Conservation (phyloP, 345 rosid genomes). For the Camelina laxa region DNA sequence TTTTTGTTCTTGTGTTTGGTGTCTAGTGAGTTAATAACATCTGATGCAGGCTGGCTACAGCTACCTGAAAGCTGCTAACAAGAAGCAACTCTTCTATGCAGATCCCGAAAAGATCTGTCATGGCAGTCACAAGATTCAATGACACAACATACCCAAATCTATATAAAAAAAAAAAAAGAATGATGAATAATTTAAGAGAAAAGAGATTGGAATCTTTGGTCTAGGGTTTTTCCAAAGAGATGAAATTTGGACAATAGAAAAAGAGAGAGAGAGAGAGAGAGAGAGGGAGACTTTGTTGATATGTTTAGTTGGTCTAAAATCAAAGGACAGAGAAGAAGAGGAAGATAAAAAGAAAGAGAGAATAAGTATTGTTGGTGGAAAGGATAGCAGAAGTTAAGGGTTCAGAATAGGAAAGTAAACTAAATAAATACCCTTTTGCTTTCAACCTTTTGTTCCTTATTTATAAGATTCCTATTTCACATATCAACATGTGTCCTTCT, state of each 20-base stretch:
- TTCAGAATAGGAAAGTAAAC: conserved; percentile 43
- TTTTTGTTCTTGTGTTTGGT: conserved; percentile 39
- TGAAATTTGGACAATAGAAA: conserved; percentile 22
- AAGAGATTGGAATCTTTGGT: conserved; percentile 30
- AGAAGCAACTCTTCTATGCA: conserved; percentile 43
- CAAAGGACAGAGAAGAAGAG: conserved; percentile 20
- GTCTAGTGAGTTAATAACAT: conserved; percentile 42
- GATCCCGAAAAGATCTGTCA: conserved; percentile 59
- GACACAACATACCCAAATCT: conserved; percentile 45
- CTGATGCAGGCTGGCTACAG: conserved; percentile 46
- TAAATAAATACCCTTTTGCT: conserved; percentile 44
- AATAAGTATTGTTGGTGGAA: conserved; percentile 40
- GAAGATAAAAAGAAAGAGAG: not conserved
- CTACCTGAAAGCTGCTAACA: conserved; percentile 50
- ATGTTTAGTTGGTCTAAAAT: conserved; percentile 36
- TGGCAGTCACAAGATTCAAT: conserved; percentile 55
- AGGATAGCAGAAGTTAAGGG: conserved; percentile 44
- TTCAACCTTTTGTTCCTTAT: conserved; percentile 42
- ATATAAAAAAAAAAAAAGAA: conserved; percentile 11
- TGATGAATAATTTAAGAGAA: not conserved
- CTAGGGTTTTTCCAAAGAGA: conserved; percentile 37
- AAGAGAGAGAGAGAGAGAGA: conserved; percentile 5
- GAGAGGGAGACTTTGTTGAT: conserved; percentile 6
- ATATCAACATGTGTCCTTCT: conserved; percentile 38
- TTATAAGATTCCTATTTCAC: conserved; percentile 41